Conservation (phyloP, 2,329 filamentous ascomycete species). For the Tolypocladium ophioglossoides region DNA sequence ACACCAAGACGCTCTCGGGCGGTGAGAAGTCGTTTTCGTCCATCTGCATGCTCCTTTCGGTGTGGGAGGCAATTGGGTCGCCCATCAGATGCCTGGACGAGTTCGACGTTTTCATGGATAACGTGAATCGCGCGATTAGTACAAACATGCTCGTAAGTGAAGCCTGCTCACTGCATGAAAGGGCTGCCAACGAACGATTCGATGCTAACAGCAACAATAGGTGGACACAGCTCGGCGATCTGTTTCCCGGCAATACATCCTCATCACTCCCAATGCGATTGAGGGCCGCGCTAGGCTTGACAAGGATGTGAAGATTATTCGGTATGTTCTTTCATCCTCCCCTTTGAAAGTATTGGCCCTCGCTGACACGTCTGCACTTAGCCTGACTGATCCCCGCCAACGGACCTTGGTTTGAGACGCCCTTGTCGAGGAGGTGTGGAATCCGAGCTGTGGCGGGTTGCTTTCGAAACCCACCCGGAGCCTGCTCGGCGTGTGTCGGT, state of each 20-base stretch:
- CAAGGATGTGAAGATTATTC: conserved; percentile 69
- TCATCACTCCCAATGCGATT: conserved; percentile 90
- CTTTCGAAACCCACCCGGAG: background rate
- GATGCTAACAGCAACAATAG: conserved; percentile 28
- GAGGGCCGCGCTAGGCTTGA: conserved; percentile 44
- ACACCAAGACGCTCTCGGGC: conserved; percentile 86
- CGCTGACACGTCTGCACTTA: conserved; percentile 20
- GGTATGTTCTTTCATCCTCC: conserved; percentile 31
- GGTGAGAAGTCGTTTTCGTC: conserved; percentile 98
- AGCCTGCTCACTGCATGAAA: background rate
- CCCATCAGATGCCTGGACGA: conserved; percentile 92
- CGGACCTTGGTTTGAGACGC: conserved; percentile 25
- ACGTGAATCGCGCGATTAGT: conserved; percentile 84
- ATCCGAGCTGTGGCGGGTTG: background rate
- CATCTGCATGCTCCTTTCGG: conserved; percentile 80
- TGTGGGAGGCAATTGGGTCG: conserved; percentile 98
- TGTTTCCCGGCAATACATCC: conserved; percentile 86
- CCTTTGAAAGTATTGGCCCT: background rate
- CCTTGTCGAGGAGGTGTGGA: background rate
- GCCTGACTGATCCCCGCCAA: conserved; percentile 50
- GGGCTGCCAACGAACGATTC: background rate
- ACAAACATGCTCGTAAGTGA: conserved; percentile 79
- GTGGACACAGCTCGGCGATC: conserved; percentile 76
- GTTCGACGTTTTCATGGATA: conserved; percentile 99
- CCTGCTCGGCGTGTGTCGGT: too few species aligned